Percentiles rank a stretch among this genome's conserved stretches.
Conservation (phyloP, 768 basidiomycete genomes). For the Termitomyces heimii region DNA sequence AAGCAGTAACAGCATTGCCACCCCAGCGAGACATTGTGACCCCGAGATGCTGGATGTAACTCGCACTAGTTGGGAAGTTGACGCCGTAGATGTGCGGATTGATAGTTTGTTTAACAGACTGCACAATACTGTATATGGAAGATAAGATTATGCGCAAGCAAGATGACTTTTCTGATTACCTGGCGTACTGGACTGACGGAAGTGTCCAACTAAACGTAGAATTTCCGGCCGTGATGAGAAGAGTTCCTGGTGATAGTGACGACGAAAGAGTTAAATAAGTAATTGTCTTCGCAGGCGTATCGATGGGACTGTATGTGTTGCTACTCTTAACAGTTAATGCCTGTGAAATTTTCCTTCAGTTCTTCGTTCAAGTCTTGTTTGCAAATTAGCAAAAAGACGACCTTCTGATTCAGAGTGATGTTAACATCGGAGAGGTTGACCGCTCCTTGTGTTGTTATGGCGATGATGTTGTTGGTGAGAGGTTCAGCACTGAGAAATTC, state of each 20-base stretch:
- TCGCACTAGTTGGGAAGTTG: slow-evolving; percentile 44
- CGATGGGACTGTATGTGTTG: slow-evolving; percentile 35
- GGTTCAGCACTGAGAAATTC: slow-evolving; percentile 49
- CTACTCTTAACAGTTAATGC: slow-evolving; percentile 25
- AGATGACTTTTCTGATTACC: slow-evolving; percentile 18
- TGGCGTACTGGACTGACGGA: slow-evolving; percentile 36
- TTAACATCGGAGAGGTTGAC: slow-evolving; percentile 34
- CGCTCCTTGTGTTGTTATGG: slow-evolving; percentile 41
- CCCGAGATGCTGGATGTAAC: slow-evolving; percentile 42
- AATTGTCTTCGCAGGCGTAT: slow-evolving; percentile 40
- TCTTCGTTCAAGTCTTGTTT: neutral
- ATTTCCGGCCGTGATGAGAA: slow-evolving; percentile 35
- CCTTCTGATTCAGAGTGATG: slow-evolving; percentile 34
- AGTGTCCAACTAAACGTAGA: slow-evolving; percentile 34
- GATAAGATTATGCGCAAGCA: neutral
- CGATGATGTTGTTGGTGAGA: slow-evolving; percentile 38
- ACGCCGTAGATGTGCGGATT: slow-evolving; percentile 46
- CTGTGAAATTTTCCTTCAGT: slow-evolving; percentile 15
- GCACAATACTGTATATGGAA: slow-evolving; percentile 25
- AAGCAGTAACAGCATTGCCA: slow-evolving; percentile 49
- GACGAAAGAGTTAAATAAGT: slow-evolving; percentile 41
- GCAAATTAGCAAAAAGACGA: slow-evolving; percentile 12
- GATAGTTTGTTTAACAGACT: slow-evolving; percentile 31
- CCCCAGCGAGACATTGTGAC: slow-evolving; percentile 49
- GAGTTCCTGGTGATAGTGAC: slow-evolving; percentile 32